Conservation (phyloP, 805 yeast species). For the Babjeviella inositovora region DNA sequence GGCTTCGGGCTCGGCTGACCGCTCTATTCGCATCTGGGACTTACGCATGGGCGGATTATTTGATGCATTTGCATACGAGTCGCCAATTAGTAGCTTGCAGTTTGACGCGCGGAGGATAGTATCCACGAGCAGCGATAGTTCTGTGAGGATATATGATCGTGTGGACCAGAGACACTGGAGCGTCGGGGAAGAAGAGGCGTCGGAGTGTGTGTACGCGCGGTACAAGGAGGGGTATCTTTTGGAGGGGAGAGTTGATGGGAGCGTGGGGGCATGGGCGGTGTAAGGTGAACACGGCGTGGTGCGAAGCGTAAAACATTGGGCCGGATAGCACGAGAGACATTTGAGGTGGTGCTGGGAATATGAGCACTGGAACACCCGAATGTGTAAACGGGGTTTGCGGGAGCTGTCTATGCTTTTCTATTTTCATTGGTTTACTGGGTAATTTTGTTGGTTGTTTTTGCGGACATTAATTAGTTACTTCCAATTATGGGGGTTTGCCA, state of each 20-base stretch:
- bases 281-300: no score
- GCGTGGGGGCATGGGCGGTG: conserved; percentile 51
- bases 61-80: conserved; percentile 46
- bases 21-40: conserved; percentile 60
- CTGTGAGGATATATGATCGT: conserved; percentile 44
- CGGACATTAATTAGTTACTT: no score
- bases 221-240: conserved; percentile 51
- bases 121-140: conserved; percentile 28
- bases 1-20: conserved; percentile 47
- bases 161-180: conserved; percentile 34
- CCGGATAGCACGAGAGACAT: no score
- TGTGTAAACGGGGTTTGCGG: no score
- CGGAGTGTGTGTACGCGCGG: conserved; percentile 14
- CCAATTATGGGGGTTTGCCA: no score
- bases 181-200: conserved; percentile 13
- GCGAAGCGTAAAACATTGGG: no score
- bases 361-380: no score
- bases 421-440: no score
- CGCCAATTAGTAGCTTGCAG: conserved; percentile 36
- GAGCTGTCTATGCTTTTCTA: no score
- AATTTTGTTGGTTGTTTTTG: no score
- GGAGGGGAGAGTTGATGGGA: conserved; percentile 48
- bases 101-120: conserved; percentile 45
- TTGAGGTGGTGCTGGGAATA: no score
- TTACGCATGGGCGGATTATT: conserved; percentile 46